Base-by-base conservation (phyloP, 2,329 filamentous ascomycete species). In the Colletotrichum eleusines region DNA sequence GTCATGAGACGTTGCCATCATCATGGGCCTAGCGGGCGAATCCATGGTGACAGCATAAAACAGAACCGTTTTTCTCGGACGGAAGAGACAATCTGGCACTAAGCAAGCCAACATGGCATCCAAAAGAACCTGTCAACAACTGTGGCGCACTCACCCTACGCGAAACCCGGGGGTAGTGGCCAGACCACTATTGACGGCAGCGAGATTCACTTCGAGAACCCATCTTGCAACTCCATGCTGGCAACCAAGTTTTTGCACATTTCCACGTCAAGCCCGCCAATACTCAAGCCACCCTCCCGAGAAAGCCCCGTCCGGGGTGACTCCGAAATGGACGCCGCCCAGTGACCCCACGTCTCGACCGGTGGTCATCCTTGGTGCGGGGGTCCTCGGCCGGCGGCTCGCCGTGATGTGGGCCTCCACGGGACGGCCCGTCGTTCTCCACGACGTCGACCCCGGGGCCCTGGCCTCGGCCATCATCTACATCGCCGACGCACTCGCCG, bases 321-420 rank as follows among this genome's bases (percentile, higher is more conserved):
- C 66, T 2, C 68, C 68, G 23, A 68, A 58, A 68, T 78, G 77
- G 77, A 73, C 46, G 2, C 67, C 76, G 1, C 77, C 77, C 0
- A 48, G 64, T 0, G 75, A 77, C 61, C 79, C 81, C 70, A 72
- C 76, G 4, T 74, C 75, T 3, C 81, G 82, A 4, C 80, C 82
- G 6, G 81, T 84, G 4, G 76, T 78, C 7, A 74, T 84, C n/a
- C 75, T 83, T 28, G 82, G 82, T 1, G 81, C 79, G 3, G 82
- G 82, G 14, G 80, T 82, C 31, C 76, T 83, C 1, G 82, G 82
- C 44, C 77, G 81, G 14, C 80, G 82, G 8, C 75, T 83, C 4
- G 81, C 80, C 74, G 72, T 75, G n/a, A 55, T 81, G 72, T 75
- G 71, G 77, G 63, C 75, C 74, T 73, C 81, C 74, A 71, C 77